These are phyloP conservation scores for Magnaporthiopsis incrustans DNA, from an alignment of 2,329 filamentous ascomycete species.

Conservation along the genomic window DNA sequence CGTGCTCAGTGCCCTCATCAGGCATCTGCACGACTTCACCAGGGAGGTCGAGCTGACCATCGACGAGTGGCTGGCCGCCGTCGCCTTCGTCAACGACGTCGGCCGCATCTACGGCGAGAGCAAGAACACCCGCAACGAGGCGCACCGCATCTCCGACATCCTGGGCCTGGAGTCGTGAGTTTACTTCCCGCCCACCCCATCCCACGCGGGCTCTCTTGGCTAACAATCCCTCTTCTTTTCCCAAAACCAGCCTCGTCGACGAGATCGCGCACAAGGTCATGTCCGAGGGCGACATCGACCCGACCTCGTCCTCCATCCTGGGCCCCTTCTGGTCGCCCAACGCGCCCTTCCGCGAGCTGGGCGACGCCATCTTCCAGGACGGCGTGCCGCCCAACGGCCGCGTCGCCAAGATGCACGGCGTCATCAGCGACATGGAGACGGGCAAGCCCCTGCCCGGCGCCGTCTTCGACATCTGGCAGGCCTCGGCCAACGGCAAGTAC, in stretches of 20 bases:
- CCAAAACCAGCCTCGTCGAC: slow-evolving; percentile 51
- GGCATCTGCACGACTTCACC: slow-evolving; percentile 73
- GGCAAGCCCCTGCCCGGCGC: slow-evolving; percentile 58
- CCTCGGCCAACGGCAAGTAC: slow-evolving; percentile 60
- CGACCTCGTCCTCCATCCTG: slow-evolving; percentile 71
- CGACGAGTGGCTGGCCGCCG: slow-evolving; percentile 70
- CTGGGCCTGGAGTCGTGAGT: slow-evolving; percentile 61
- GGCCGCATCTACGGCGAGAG: slow-evolving; percentile 54
- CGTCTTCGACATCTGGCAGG: slow-evolving; percentile 71
- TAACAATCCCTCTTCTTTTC: neutral
- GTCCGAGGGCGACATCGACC: slow-evolving; percentile 38
- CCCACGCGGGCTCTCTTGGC: too few species aligned
- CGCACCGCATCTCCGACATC: slow-evolving; percentile 64
- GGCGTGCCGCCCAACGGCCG: slow-evolving; percentile 40
- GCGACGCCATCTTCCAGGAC: slow-evolving; percentile 53
- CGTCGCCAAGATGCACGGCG: slow-evolving; percentile 57
- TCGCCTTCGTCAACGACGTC: slow-evolving; percentile 52
- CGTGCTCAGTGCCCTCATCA: slow-evolving; percentile 60
- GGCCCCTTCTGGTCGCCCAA: slow-evolving; percentile 78
- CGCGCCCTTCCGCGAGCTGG: slow-evolving; percentile 62
- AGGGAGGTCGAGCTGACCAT: slow-evolving; percentile 71
- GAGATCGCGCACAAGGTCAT: slow-evolving; percentile 68
- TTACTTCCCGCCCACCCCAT: neutral
- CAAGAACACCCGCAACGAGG: slow-evolving; percentile 59
- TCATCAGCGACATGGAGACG: slow-evolving; percentile 45